Evolutionary conservation across 768 basidiomycete species (phyloP).

Genomic region (Auricularia cornea): DNA sequence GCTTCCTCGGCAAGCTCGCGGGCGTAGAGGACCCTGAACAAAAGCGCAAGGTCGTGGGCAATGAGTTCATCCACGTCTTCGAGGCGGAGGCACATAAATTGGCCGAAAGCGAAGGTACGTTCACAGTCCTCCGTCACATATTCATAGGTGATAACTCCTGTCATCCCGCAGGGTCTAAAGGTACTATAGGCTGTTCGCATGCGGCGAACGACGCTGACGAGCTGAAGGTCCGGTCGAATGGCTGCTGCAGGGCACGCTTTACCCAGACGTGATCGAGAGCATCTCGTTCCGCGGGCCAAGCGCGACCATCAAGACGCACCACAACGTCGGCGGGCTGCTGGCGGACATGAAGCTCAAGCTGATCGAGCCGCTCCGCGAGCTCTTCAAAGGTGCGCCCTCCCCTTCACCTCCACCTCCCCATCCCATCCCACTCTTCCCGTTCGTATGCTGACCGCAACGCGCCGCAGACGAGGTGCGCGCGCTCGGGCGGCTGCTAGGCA

Average conservation of each 20-base stretch:
- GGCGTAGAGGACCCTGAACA: conserved; percentile 93
- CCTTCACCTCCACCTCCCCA: background rate
- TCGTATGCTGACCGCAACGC: background rate
- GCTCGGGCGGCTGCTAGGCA: conserved; percentile 81
- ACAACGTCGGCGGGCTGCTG: conserved; percentile 94
- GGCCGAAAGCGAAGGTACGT: conserved; percentile 59
- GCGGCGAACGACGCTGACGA: too few species aligned
- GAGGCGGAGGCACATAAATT: conserved; percentile 89
- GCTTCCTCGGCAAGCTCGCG: conserved; percentile 82
- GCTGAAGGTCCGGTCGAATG: conserved; percentile 89
- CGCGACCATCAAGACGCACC: conserved; percentile 99
- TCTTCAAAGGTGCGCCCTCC: conserved; percentile 80
- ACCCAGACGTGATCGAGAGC: conserved; percentile 98
- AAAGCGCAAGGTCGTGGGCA: conserved; percentile 97
- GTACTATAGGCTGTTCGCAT: too few species aligned
- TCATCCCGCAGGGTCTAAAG: too few species aligned
- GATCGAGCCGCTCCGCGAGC: conserved; percentile 92
- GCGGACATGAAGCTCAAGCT: conserved; percentile 98
- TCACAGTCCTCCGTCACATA: background rate
- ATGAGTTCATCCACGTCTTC: conserved; percentile 97
- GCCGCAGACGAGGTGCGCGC: conserved; percentile 85
- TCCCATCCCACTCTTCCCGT: too few species aligned
- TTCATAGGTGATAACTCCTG: background rate
- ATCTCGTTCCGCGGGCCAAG: conserved; percentile 99
- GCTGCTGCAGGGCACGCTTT: conserved; percentile 94